Evolutionary conservation across 371 early-diverging fungal species (phyloP), one percentile per base, ranked within the genome.

Genomic region (Batrachochytrium dendrobatidis): DNA sequence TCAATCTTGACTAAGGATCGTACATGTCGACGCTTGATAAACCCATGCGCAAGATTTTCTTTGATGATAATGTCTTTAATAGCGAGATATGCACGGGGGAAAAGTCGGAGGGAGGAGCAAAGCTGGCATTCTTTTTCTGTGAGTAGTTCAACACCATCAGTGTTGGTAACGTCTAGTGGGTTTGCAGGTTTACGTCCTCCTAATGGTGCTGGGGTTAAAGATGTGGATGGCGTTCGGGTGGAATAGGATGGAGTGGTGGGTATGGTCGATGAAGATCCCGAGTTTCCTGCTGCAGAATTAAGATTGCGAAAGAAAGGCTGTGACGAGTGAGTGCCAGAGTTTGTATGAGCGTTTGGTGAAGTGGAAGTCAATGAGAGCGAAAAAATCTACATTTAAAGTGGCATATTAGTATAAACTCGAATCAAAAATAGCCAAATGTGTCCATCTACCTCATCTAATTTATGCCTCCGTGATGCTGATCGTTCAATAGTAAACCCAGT

Each of bases 51-150:
- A 3, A 85, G 84, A 67, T 86, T 90, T 65, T 92, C 94, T 32
- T 84, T 80, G 25, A 96, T 67, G 51, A 94, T 77, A 2, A 86
- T 83, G 31, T 94, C 90, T 67, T 96, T 96, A 76, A 92, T 87
- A 22, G 82, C 86, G 56, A 96, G 70, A 55, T 95, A 96, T 3
- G 91, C 83, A 33, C 84, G 73, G 10, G 95, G 95, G 64, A 88
- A 77, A 34, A 96, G 82, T 34, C 90, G 83, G 54, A 95, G 69
- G 0, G 72, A 76, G n/a, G 85, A 80, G 65, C 97, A 96, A 26
- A 96, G 66, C 2, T 78, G 76, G 59, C 84, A 83, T 66, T 98
- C 98, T 34, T 83, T 76, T 18, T 75, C 79, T 4, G 86, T 81
- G 20, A 98, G 74, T 22, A 95, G 75, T 49, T 94, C 89, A 18